Evolutionary conservation across 441 rosid genomes (phyloP).

Genomic region (Euphorbia schlechtendalii): DNA sequence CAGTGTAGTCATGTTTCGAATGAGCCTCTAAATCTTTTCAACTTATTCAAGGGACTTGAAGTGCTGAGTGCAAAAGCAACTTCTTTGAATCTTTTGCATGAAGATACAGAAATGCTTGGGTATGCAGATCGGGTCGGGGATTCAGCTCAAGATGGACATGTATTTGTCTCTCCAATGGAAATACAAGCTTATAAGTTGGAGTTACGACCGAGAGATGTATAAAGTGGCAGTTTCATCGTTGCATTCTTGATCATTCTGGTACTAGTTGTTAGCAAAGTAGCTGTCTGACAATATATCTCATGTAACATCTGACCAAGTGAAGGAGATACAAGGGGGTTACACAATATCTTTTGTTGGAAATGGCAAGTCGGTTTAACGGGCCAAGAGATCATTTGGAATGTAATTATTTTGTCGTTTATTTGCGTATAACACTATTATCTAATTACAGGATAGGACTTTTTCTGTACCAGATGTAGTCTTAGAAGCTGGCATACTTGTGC

Average conservation of each 20-base stretch:
- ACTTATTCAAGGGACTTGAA: constrained; percentile 66
- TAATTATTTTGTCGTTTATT: not conserved
- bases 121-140: constrained; percentile 52
- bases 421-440: not conserved
- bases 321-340: not conserved
- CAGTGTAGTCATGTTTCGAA: constrained; percentile 55
- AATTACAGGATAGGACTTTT: constrained; percentile 11
- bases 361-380: not conserved
- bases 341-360: not conserved
- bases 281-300: constrained; percentile 6
- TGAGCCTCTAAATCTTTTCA: constrained; percentile 60
- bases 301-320: constrained; percentile 12
- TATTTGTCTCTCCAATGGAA: constrained; percentile 84
- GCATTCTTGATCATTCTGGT: not conserved
- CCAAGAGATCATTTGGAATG: not conserved
- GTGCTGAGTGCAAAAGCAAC: constrained; percentile 58
- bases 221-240: not conserved
- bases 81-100: constrained; percentile 85
- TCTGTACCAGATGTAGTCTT: not conserved
- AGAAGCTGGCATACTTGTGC: constrained; percentile 8
- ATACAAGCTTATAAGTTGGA: constrained; percentile 87
- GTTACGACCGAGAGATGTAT: constrained; percentile 39
- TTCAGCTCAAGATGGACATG: constrained; percentile 52
- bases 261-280: not conserved
- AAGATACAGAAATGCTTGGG: constrained; percentile 69